Evolutionary conservation across 2,329 filamentous ascomycete genomes (phyloP).

Genomic region (Camptophora hylomeconis): DNA sequence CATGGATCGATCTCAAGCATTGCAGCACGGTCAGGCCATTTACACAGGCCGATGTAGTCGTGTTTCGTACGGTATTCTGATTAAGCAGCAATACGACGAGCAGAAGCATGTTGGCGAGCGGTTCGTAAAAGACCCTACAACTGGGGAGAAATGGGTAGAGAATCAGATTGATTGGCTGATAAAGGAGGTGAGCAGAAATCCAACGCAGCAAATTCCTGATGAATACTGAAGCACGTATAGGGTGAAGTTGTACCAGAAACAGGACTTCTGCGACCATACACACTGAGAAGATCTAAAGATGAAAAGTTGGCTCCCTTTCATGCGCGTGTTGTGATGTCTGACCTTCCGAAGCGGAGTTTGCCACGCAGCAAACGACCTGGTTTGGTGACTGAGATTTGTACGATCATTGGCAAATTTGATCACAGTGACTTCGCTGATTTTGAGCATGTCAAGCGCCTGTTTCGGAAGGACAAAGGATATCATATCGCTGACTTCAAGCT

Average conservation of each 20-base stretch:
- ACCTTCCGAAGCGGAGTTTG: background rate
- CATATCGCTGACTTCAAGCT: constrained; percentile 1
- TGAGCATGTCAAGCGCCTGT: background rate
- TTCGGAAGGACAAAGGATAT: background rate
- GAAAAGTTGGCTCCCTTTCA: background rate
- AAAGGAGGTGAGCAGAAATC: constrained; percentile 17
- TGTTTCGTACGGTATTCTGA: constrained; percentile 25
- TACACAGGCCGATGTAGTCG: constrained; percentile 23
- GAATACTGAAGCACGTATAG: too few relatives aligned
- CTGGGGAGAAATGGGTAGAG: constrained; percentile 21
- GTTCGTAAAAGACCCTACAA: constrained; percentile 20
- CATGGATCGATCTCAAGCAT: constrained; percentile 21
- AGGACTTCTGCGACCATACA: background rate
- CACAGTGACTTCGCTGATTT: background rate
- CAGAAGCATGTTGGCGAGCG: constrained; percentile 19
- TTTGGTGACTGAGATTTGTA: background rate
- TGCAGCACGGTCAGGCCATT: constrained; percentile 18
- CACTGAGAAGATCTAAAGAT: background rate
- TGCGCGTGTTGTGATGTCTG: constrained; percentile 2
- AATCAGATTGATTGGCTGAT: constrained; percentile 26
- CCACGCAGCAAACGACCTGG: background rate
- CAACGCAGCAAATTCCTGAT: too few relatives aligned
- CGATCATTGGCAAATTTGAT: background rate
- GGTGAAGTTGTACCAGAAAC: background rate
- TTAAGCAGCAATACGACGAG: constrained; percentile 21